Base-by-base conservation (phyloP, 805 yeast species). In the Candida dajiaensis region DNA sequence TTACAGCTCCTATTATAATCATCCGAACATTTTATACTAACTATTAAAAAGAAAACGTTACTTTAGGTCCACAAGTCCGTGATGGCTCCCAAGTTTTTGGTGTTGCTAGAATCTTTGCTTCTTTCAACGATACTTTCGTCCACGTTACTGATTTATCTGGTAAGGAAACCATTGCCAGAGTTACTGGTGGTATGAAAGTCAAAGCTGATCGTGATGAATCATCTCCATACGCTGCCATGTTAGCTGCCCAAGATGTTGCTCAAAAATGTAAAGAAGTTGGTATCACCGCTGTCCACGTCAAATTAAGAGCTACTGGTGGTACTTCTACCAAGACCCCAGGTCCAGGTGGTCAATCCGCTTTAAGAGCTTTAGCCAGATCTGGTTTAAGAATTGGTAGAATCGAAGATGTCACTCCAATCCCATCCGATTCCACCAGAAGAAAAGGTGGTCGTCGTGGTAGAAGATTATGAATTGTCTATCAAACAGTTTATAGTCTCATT, bases 391-490 rank as follows among this genome's bases (percentile, higher is more conserved):
- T 94, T 64, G 99, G 99, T 69, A 89, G 99, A 80, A 94, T 94
- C 67, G 99, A 95, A 83, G 99, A 94, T 76, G 99, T 94, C 64
- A 94, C 99, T 65, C 99, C 99, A 76, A 90, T 94, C 68, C 99
- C 99, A 76, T 94, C 99, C 65, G 99, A 94, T 78, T 90, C 98
- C 69, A 95, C 99, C 76, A 94, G 99, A 86, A 88, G 92, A 89
- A 95, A 94, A 95, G 99, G 99, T 89, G 99, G 99, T 88, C 94
- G 99, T 83, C 90, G 99, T 85, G 99, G 99, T 92, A 92, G 99
- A 85, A 89, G 99, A 87, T 85, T 90, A 78, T 88, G 76, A 77
- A 50, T 33, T 33, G 36, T 33, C 20, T 12, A 33, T 33, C 3
- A 33, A 11, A 33, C 36, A 33, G 20, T 33, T 33, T 33, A 33